phyloP scores from a whole-genome alignment of 2,329 filamentous ascomycete genomes.

The Raffaelea albimanens region DNA sequence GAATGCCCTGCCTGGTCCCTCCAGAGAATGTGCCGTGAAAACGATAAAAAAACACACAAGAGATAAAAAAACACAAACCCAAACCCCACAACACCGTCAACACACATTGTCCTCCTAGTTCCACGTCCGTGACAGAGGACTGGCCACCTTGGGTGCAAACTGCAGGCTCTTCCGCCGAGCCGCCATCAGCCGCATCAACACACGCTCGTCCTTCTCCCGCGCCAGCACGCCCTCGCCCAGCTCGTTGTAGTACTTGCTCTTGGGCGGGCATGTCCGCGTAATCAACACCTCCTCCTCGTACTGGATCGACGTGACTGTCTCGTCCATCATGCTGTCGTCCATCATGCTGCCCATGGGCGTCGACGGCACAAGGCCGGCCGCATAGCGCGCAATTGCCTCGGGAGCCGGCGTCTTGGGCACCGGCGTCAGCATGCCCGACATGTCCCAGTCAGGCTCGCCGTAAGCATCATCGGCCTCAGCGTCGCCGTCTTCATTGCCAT shows the following conservation, averaged over 20 bases:
- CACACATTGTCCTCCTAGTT: too few relatives aligned
- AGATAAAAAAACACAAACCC: slow-evolving; percentile 2
- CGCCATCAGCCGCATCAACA: slow-evolving; percentile 57
- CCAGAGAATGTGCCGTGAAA: too few relatives aligned
- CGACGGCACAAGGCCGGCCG: slow-evolving; percentile 31
- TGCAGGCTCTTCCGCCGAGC: slow-evolving; percentile 69
- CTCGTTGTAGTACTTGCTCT: slow-evolving; percentile 26
- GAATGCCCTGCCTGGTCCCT: too few relatives aligned
- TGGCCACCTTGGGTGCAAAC: slow-evolving; percentile 66
- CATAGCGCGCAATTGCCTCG: slow-evolving; percentile 43
- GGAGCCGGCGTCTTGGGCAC: slow-evolving; percentile 50
- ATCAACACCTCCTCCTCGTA: slow-evolving; percentile 24
- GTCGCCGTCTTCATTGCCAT: slow-evolving; percentile 22
- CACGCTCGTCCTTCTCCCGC: slow-evolving; percentile 43
- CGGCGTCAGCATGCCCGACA: slow-evolving; percentile 36
- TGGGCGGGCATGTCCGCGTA: slow-evolving; percentile 46
- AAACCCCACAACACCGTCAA: slow-evolving; percentile 1
- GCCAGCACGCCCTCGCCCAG: slow-evolving; percentile 35
- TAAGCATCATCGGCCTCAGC: slow-evolving; percentile 22
- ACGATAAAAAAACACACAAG: too few relatives aligned
- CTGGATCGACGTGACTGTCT: slow-evolving; percentile 15
- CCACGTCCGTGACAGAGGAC: slow-evolving; percentile 57
- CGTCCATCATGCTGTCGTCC: slow-evolving; percentile 21
- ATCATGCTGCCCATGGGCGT: slow-evolving; percentile 30
- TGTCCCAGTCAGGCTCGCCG: slow-evolving; percentile 24